phyloP scores from a whole-genome alignment of 352 stramenopile species.

The Phytophthora boehmeriae region DNA sequence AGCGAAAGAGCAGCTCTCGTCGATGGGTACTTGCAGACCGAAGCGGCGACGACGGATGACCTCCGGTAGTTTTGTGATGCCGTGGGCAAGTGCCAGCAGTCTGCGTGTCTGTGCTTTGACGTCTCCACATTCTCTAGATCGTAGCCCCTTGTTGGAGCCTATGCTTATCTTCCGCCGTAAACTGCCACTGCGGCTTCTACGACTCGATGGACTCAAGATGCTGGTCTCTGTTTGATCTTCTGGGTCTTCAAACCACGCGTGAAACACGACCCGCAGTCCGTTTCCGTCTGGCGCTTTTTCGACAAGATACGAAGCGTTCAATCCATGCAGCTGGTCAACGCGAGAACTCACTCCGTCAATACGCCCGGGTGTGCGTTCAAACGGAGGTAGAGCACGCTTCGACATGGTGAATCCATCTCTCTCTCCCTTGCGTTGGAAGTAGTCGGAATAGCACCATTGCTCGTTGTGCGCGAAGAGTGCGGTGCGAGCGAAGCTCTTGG shows the following conservation, averaged over 20 bases:
- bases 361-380: conserved; percentile 7
- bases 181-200: not conserved
- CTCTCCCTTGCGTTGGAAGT: conserved; percentile 23
- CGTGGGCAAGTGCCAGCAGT: conserved; percentile 18
- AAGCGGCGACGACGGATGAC: conserved; percentile 46
- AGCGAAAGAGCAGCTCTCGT: conserved; percentile 8
- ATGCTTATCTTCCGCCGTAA: not conserved
- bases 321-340: conserved; percentile 27
- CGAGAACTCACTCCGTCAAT: conserved; percentile 14
- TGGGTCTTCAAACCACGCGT: conserved; percentile 19
- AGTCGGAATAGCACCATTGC: conserved; percentile 31
- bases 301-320: conserved; percentile 32
- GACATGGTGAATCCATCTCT: conserved; percentile 32
- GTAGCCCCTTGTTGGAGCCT: conserved; percentile 23
- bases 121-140: not conserved
- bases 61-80: conserved; percentile 30
- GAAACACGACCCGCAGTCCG: conserved; percentile 33
- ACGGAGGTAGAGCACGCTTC: conserved; percentile 18
- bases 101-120: conserved; percentile 21
- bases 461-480: conserved; percentile 17
- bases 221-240: not conserved
- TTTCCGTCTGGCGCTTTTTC: conserved; percentile 8
- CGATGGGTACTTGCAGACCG: conserved; percentile 34
- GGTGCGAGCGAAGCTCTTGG: conserved; percentile 26
- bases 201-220: conserved; percentile 1